Percentiles rank a stretch among this genome's conserved stretches.
Evolutionary conservation across 2,329 filamentous ascomycete species (phyloP).

Genomic region (Tolypocladium sp.): DNA sequence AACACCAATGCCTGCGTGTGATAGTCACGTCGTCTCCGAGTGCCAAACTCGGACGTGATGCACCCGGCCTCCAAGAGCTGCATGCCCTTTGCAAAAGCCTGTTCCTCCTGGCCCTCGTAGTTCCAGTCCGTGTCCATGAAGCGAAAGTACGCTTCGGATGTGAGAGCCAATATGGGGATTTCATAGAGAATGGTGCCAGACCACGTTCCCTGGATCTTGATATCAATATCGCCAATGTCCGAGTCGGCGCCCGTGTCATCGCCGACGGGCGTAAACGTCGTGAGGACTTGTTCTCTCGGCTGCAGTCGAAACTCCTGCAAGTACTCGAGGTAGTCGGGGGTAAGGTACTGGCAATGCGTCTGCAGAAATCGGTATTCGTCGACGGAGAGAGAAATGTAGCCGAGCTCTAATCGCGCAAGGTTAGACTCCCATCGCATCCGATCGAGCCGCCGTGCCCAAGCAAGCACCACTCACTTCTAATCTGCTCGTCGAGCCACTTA

Average conservation of each 20-base stretch:
- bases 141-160: constrained; percentile 94
- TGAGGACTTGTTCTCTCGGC: constrained; percentile 69
- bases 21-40: constrained; percentile 80
- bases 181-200: constrained; percentile 96
- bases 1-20: constrained; percentile 91
- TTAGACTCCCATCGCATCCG: constrained; percentile 12
- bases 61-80: constrained; percentile 74
- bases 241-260: constrained; percentile 52
- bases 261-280: constrained; percentile 52
- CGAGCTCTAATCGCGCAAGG: constrained; percentile 53
- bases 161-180: constrained; percentile 83
- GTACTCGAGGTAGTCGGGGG: constrained; percentile 67
- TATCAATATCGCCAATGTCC: constrained; percentile 64
- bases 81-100: constrained; percentile 73
- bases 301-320: constrained; percentile 73
- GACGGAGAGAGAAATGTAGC: constrained; percentile 65
- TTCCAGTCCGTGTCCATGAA: constrained; percentile 93
- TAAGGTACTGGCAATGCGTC: constrained; percentile 72
- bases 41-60: constrained; percentile 89
- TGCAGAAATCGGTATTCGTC: constrained; percentile 77
- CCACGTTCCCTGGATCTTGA: constrained; percentile 77
- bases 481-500: constrained; percentile 75
- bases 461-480: constrained; percentile 51
- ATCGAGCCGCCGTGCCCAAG: neutral
- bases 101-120: constrained; percentile 77